phyloP scores from a whole-genome alignment of 2,329 filamentous ascomycete genomes.

The Talaromyces sp. region DNA sequence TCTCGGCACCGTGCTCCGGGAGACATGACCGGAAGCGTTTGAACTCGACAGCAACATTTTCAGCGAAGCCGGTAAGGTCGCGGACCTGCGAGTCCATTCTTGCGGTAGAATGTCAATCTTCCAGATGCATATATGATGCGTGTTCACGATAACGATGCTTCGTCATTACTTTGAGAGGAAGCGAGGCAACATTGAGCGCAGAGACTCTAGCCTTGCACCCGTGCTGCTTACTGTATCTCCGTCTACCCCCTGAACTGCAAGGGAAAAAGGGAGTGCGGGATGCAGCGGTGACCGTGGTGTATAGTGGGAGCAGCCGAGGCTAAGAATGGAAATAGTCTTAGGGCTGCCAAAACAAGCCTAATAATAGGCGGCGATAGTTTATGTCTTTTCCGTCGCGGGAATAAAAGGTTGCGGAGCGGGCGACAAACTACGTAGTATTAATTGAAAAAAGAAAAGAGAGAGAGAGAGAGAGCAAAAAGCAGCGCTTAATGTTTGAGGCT shows the following conservation, averaged over 20 bases:
- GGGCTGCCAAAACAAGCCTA: not conserved
- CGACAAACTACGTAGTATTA: not conserved
- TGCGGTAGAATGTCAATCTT: conserved; percentile 19
- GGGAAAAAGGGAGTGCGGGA: not conserved
- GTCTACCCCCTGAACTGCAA: not conserved
- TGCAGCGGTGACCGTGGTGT: not conserved
- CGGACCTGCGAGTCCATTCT: conserved; percentile 34
- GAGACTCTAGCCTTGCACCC: not conserved
- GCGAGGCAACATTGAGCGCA: not conserved
- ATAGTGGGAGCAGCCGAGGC: not conserved
- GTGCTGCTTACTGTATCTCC: not conserved
- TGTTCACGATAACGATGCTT: not conserved
- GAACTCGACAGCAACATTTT: conserved; percentile 49
- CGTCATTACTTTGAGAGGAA: not conserved
- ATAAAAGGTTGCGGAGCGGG: not conserved
- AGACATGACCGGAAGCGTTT: conserved; percentile 46
- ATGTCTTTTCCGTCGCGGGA: not conserved
- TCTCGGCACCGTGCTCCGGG: conserved; percentile 45
- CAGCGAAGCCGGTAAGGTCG: conserved; percentile 42
- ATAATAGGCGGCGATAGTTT: not conserved
- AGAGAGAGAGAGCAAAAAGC: not conserved
- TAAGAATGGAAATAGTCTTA: conserved; percentile 1
- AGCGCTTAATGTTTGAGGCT: conserved; percentile 7
- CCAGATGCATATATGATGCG: not conserved
- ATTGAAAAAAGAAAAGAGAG: not conserved